Base-by-base conservation (phyloP, 768 basidiomycete genomes). In the Kwoniella europaea region DNA sequence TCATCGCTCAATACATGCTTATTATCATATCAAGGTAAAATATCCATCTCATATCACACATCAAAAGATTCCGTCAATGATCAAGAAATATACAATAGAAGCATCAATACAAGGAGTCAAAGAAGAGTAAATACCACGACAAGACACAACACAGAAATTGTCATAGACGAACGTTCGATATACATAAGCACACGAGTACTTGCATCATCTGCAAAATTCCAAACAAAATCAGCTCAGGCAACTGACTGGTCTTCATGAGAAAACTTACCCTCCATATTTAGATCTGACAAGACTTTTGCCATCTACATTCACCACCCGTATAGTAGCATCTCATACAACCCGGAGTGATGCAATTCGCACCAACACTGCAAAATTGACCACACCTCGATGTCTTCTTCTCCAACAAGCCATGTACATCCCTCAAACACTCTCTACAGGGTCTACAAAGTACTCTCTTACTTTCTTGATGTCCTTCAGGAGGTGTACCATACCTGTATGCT, bases 271-370 rank as follows among this genome's bases (percentile, higher is more conserved):
- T 35, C 7, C 35, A 7, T 35, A 0, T 50, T 50, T 41, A 59
- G 27, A 27, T 29, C 24, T 59, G 57, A 59, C 57, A 59, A 10
- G 57, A 59, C 27, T 59, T 59, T n/a, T 59, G 57, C 57, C 57
- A 59, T 41, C 35, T 27, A 41, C 57, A 59, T 15, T 27, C 57
- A 10, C 57, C 29, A 0, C 57, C 24, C 16, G 57, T 59, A 41
- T 59, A 59, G n/a, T 59, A 59, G 18, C 57, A 59, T 13, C 24
- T 41, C 22, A 15, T 10, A 18, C 57, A 59, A 10, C 57, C 24
- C 5, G 35, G 27, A 35, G 24, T 41, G 3, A 59, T 41, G 29
- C 57, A 59, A 24, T 41, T 59, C 22, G 35, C 27, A 42, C 57
- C 57, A 24, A 41, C 35, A 29, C 24, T 29, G n/a, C 57, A 59